Base-by-base conservation (phyloP, 192 early-diverging fungal genomes). In the Linnemannia exigua region DNA sequence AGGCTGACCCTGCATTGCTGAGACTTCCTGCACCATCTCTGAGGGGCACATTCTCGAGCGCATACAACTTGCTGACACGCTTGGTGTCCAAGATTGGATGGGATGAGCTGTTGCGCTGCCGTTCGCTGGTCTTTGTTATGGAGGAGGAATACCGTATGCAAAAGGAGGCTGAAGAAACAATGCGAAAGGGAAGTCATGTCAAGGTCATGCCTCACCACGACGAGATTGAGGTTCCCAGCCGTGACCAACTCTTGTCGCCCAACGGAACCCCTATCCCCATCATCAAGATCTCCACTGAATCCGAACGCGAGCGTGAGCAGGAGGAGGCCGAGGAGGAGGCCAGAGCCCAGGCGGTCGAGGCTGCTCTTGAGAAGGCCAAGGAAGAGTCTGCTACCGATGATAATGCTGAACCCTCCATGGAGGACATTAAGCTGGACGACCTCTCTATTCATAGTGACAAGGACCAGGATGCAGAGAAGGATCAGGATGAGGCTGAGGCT, bases 111-210 rank as follows among this genome's bases (percentile, higher is more conserved):
- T 91, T 99, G 66, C 89, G 91, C 69, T 94, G 93, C 66, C 92
- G 98, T 77, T 97, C 96, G 22, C 82, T 88, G 61, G 98, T 97
- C 14, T 99, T 99, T 91, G 98, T 99, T 9, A 99, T 99, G 99
- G 99, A 99, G 67, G 99, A 99, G 76, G 99, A 99, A 86, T 99
- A 99, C 82, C 88, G 88, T 80, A 91, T 91, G 80, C 92, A 92
- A 76, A 93, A 92, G 79, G 95, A 95, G 28, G 89, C 93, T 48
- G 93, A 92, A 25, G 97, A 98, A 79, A 93, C 95, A 70, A 82
- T 87, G 67, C 81, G 81, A n/a, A 91, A 91, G 72, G 83, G 87
- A 41, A 87, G 67, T 38, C 72, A 85, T 19, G 67, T 36, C 9
- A 74, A 52, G 25, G 47, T 51, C 4, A 75, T n/a, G 25, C 51